Evolutionary conservation across 495 filamentous ascomycete genomes (phyloP).

Genomic region (Xylaria nigripes): DNA sequence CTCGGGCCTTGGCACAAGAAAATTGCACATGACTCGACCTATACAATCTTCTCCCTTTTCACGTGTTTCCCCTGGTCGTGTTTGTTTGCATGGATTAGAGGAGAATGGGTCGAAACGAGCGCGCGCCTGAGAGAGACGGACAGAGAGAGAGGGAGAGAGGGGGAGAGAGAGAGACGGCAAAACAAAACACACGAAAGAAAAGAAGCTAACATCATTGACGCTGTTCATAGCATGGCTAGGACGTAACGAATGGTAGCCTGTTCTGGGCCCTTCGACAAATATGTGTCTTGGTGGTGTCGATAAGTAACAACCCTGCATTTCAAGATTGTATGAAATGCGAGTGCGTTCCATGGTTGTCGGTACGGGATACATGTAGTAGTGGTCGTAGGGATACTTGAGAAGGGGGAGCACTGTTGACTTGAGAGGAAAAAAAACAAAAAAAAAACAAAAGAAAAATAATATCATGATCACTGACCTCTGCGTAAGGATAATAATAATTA

Average conservation of each 20-base stretch:
- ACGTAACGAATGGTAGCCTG: conserved; percentile 6
- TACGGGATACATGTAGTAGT: not conserved
- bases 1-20: not conserved
- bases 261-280: conserved; percentile 5
- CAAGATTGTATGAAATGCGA: conserved; percentile 8
- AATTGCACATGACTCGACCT: not conserved
- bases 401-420: not conserved
- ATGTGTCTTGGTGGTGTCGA: conserved; percentile 3
- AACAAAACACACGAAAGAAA: not conserved
- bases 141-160: not conserved
- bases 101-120: too few relatives aligned
- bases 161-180: not conserved
- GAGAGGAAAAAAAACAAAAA: not conserved
- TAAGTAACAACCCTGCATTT: conserved; percentile 8
- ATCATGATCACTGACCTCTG: conserved; percentile 10
- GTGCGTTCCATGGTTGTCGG: conserved; percentile 7
- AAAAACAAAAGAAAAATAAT: conserved; percentile 6
- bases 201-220: not conserved
- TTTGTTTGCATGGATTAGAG: too few relatives aligned
- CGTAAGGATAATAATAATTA: not conserved
- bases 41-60: not conserved
- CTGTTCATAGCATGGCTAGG: conserved; percentile 2
- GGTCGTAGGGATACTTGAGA: not conserved
- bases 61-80: not conserved
- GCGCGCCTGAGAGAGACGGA: not conserved